A percentile compares a stretch with the other conserved stretches of the same genome.
phyloP scores from a whole-genome alignment of 1,139 yeast species.

The Yamadazyma sp. region DNA sequence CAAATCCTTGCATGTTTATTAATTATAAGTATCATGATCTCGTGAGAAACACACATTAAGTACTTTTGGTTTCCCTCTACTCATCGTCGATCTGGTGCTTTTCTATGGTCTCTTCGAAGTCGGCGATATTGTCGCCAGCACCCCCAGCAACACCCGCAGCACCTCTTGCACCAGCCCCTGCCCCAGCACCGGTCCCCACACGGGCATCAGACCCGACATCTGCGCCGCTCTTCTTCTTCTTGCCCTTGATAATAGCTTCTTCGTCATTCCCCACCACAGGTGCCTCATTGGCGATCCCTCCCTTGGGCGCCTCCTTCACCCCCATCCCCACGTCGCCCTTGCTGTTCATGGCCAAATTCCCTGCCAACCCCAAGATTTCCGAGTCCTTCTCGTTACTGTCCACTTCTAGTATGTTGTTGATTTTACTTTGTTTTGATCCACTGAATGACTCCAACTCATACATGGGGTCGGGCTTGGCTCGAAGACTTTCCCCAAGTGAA shows the following conservation, averaged over 20 bases:
- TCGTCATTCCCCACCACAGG: constrained; percentile 46
- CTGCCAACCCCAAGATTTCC: constrained; percentile 38
- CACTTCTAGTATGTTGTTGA: constrained; percentile 25
- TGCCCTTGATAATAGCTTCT: constrained; percentile 28
- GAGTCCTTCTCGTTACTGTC: constrained; percentile 30
- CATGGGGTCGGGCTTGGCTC: constrained; percentile 25
- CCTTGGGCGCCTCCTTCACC: constrained; percentile 50
- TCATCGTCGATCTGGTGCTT: constrained; percentile 4
- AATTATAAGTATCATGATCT: background rate
- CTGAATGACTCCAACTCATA: constrained; percentile 27
- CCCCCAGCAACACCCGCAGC: constrained; percentile 3
- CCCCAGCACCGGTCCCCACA: background rate
- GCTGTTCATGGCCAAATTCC: constrained; percentile 40
- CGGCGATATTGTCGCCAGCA: constrained; percentile 1
- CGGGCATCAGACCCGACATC: constrained; percentile 4
- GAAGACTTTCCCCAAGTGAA: constrained; percentile 40
- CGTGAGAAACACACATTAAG: background rate
- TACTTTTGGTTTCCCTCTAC: background rate
- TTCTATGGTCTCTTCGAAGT: constrained; percentile 11
- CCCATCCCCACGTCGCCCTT: constrained; percentile 47
- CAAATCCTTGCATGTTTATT: background rate
- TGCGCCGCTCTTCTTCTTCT: constrained; percentile 8
- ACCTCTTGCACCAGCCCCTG: constrained; percentile 8
- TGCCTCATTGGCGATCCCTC: constrained; percentile 51
- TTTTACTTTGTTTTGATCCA: constrained; percentile 1